Base-by-base conservation (phyloP, 306 rosid species). In the Acacia melanoxylon region DNA sequence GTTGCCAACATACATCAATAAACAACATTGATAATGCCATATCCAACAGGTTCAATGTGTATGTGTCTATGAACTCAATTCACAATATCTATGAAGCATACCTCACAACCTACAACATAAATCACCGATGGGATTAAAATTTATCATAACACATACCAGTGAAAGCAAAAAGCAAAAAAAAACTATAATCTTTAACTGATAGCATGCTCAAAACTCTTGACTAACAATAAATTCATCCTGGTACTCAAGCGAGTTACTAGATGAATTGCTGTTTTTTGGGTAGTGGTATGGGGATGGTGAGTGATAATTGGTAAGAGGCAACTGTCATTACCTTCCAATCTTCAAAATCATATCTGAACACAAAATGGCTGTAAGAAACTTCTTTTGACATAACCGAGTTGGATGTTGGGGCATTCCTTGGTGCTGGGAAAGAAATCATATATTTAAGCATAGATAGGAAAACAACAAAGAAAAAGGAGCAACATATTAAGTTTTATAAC, bases 301-400 rank as follows among this genome's bases (percentile, higher is more conserved):
- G 67, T 61, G 66, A 12, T 14, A 22, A 56, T 2, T 8, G 41
- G 69, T 4, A 31, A 41, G 48, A 3, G 15, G 65, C 49, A 29
- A 41, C 29, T n/a, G 2, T 72, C 48, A 68, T 48, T 90, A 94
- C 98, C 98, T 88, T 90, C 98, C 98, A 92, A 84, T 95, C 97
- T 62, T 88, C 77, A 81, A 82, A 93, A 85, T 95, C 97, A 73
- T 74, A 84, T 89, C 97, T 88, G 91, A 95, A 91, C 66, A 95
- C 87, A 83, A 95, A 95, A 83, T 91, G 97, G 66, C 82, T 78
- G 80, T 87, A 90, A 74, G 85, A 74, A 68, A 89, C 94, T 71
- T 88, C 86, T 72, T 86, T 85, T 10, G 92, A 88, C 79, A 82
- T 78, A 20, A 88, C 74, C 4, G 85, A 78, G 45, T 82, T 80